These are phyloP conservation scores for Margaritispora aquatica DNA, from an alignment of 495 filamentous ascomycete species.

Conservation along the genomic window DNA sequence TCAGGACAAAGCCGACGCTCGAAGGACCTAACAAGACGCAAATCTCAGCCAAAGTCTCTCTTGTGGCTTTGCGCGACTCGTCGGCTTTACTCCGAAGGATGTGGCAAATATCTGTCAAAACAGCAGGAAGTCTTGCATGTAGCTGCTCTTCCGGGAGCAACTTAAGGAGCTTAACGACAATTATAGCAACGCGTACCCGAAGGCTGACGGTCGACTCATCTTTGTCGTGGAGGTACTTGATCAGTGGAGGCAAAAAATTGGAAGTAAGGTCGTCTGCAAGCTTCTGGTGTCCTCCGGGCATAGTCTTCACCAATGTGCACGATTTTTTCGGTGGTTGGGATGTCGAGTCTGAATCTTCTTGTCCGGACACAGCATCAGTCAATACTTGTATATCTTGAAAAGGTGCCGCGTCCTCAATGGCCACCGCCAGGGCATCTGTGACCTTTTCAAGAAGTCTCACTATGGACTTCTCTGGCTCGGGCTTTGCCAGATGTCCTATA, in stretches of 20 bases:
- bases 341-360: too few relatives aligned
- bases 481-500: constrained; percentile 72
- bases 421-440: constrained; percentile 60
- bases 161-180: constrained; percentile 76
- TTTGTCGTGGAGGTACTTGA: constrained; percentile 83
- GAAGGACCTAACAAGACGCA: constrained; percentile 68
- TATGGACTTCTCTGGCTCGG: constrained; percentile 78
- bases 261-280: constrained; percentile 66
- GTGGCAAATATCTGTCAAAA: constrained; percentile 86
- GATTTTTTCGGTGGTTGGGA: constrained; percentile 27
- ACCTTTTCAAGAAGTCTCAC: constrained; percentile 75
- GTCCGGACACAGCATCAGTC: too few relatives aligned
- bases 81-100: constrained; percentile 84
- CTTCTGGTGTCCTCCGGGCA: constrained; percentile 62
- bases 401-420: not conserved
- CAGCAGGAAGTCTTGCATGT: constrained; percentile 64
- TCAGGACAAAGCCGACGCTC: constrained; percentile 88
- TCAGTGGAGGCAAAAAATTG: constrained; percentile 69
- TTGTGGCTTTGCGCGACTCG: constrained; percentile 83
- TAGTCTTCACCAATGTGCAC: constrained; percentile 48
- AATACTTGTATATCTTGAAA: too few relatives aligned
- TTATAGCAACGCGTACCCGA: constrained; percentile 80
- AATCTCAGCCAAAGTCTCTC: constrained; percentile 82
- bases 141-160: constrained; percentile 69
- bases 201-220: constrained; percentile 89